Evolutionary conservation across 306 rosid genomes (phyloP), one percentile per base, ranked within the genome.

Genomic region (Corylus americana): DNA sequence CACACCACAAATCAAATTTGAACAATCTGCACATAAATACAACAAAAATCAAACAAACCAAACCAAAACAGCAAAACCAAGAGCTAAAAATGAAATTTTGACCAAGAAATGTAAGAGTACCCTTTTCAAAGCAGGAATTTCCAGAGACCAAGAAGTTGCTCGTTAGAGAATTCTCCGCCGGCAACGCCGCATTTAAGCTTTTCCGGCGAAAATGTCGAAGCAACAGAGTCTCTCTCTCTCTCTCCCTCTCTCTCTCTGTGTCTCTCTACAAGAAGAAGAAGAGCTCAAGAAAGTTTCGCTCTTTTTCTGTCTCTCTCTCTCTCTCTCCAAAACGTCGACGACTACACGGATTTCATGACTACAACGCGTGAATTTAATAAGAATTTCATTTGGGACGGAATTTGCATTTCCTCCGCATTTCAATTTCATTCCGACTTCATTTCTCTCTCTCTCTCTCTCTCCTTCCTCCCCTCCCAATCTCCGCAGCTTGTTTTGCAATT

Each of bases 381-480:
- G 77, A 80, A 88, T 80, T 82, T 85, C 89, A 83, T 85, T 89
- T 86, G 18, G 55, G 42, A 18, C 8, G 59, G 83, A 86, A 91
- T 17, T 88, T 87, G 85, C 85, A 94, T 94, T 92, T 92, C 31
- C 31, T 27, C 16, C 20, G 72, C 87, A 92, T 94, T 92, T 94
- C 89, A 90, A 92, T 94, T 92, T 94, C 94, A 94, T 94, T 94
- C 98, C 97, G 98, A 94, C 97, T 79, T 85, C 97, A 90, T 92
- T 83, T 88, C 44, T 22, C n/a, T 55, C 39, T 68, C 11, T 61
- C 16, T 22, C 27, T 20, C 1, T 16, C 13, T 25, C 18, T 63
- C 20, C 48, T 47, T 20, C 80, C 49, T 5, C 49, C 11, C 53
- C 53, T 48, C 53, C 45, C 0, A 61, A 81, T 86, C 82, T 55